These are phyloP conservation scores for Ophiostoma populinum DNA, from an alignment of 2,329 filamentous ascomycete genomes.

Conservation along the genomic window DNA sequence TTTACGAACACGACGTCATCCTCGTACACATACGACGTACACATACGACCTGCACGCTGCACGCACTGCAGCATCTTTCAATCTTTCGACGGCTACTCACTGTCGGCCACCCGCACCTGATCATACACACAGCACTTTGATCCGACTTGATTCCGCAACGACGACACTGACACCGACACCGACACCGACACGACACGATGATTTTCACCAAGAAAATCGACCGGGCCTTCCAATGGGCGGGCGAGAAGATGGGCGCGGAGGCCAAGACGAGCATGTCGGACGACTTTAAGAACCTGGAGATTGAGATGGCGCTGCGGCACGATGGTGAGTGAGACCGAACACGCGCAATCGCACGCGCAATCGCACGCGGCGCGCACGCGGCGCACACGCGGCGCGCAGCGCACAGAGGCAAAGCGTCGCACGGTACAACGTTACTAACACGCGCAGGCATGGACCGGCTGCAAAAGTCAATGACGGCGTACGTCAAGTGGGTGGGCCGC, in stretches of 20 bases:
- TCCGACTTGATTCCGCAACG: too few relatives aligned
- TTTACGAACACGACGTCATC: too few relatives aligned
- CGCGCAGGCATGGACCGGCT: slow-evolving; percentile 69
- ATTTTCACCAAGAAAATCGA: slow-evolving; percentile 70
- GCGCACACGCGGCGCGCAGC: too few relatives aligned
- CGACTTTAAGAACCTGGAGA: slow-evolving; percentile 78
- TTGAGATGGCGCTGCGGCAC: slow-evolving; percentile 76
- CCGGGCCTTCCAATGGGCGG: slow-evolving; percentile 94
- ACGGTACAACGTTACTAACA: slow-evolving; percentile 5
- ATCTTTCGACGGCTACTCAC: not conserved
- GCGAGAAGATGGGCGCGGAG: slow-evolving; percentile 88
- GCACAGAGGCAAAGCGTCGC: too few relatives aligned
- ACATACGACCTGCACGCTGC: too few relatives aligned
- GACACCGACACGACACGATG: slow-evolving; percentile 21
- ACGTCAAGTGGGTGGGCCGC: slow-evolving; percentile 76
- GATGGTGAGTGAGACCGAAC: slow-evolving; percentile 44
- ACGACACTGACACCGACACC: too few relatives aligned
- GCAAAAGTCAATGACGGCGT: slow-evolving; percentile 68
- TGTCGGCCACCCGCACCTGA: too few relatives aligned
- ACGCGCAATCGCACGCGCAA: too few relatives aligned
- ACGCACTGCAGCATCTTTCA: too few relatives aligned
- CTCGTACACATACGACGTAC: too few relatives aligned
- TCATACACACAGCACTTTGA: too few relatives aligned
- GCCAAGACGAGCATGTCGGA: slow-evolving; percentile 74
- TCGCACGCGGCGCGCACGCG: too few relatives aligned